Percentiles rank a stretch among this genome's conserved stretches.
phyloP scores from a whole-genome alignment of 108 stramenopile species.

The Cyclotella choctawhatcheeana region DNA sequence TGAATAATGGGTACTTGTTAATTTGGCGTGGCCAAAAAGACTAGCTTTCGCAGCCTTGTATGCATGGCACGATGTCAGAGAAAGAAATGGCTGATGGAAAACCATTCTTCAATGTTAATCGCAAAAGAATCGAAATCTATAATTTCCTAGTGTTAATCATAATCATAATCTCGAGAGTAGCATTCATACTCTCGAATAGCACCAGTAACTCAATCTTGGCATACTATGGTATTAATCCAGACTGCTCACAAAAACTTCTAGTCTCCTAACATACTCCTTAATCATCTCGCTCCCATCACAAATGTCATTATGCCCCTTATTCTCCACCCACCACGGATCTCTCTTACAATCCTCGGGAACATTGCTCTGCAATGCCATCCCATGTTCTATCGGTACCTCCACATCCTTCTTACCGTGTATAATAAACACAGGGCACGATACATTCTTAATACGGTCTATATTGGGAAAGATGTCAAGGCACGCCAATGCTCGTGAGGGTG shows the following conservation, averaged over 20 bases:
- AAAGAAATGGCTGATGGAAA: too few species aligned
- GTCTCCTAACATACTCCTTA: slow-evolving; percentile 70
- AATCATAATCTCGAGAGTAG: too few species aligned
- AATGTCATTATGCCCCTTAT: slow-evolving; percentile 92
- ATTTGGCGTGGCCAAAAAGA: too few species aligned
- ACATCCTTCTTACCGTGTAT: slow-evolving; percentile 88
- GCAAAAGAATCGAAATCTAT: too few species aligned
- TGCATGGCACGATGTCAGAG: too few species aligned
- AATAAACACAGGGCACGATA: slow-evolving; percentile 82
- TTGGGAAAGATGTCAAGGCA: slow-evolving; percentile 92
- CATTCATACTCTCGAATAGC: too few species aligned
- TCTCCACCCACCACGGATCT: slow-evolving; percentile 90
- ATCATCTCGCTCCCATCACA: slow-evolving; percentile 74
- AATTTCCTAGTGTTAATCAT: too few species aligned
- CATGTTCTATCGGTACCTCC: slow-evolving; percentile 82
- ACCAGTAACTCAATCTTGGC: too few species aligned
- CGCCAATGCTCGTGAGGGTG: slow-evolving; percentile 70
- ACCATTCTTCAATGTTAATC: too few species aligned
- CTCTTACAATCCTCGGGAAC: slow-evolving; percentile 67
- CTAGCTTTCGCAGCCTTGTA: too few species aligned
- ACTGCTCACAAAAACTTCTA: slow-evolving; percentile 43
- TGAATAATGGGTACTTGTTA: too few species aligned
- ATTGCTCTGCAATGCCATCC: slow-evolving; percentile 71
- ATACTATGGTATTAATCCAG: slow-evolving; percentile 15
- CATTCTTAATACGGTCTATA: slow-evolving; percentile 81